A percentile compares a stretch with the other conserved stretches of the same genome.
Conservation (phyloP, 768 basidiomycete species). For the Phlebiopsis gigantea region DNA sequence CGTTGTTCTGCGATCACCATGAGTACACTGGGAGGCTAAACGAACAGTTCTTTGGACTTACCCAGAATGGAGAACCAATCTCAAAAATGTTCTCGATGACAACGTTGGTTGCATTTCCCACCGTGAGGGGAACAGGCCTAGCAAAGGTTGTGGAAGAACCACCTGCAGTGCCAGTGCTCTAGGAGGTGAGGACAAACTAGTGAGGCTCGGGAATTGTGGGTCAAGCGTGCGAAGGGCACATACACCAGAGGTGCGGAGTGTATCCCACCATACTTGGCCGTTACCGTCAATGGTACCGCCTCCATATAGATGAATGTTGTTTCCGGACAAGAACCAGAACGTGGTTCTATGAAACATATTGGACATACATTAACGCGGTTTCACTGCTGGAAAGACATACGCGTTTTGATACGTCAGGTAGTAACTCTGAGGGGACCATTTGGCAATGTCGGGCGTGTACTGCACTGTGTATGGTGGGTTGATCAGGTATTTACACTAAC, state of each 20-base stretch:
- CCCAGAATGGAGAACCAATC: conserved; percentile 39
- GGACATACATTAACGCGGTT: background rate
- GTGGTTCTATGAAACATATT: conserved; percentile 26
- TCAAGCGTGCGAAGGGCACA: background rate
- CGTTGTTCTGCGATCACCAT: conserved; percentile 18
- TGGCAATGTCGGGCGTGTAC: conserved; percentile 34
- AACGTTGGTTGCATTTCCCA: conserved; percentile 38
- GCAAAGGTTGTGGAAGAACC: conserved; percentile 39
- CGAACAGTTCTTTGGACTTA: conserved; percentile 14
- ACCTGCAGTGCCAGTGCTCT: conserved; percentile 35
- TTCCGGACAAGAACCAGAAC: conserved; percentile 35
- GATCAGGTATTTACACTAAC: background rate
- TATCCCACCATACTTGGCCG: conserved; percentile 39
- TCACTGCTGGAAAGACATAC: conserved; percentile 20
- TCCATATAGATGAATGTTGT: conserved; percentile 34
- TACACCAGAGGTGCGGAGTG: conserved; percentile 22
- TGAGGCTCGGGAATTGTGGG: background rate
- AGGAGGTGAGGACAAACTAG: background rate
- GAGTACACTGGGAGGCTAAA: background rate
- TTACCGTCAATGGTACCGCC: conserved; percentile 44
- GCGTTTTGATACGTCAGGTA: conserved; percentile 40
- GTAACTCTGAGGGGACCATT: conserved; percentile 34
- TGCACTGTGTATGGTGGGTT: conserved; percentile 17
- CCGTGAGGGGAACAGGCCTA: conserved; percentile 38
- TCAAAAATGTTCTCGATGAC: conserved; percentile 34